Percentiles rank a stretch among this genome's conserved stretches.
These are phyloP conservation scores for Candida vaughaniae DNA, from an alignment of 805 yeast genomes.

Conservation along the genomic window DNA sequence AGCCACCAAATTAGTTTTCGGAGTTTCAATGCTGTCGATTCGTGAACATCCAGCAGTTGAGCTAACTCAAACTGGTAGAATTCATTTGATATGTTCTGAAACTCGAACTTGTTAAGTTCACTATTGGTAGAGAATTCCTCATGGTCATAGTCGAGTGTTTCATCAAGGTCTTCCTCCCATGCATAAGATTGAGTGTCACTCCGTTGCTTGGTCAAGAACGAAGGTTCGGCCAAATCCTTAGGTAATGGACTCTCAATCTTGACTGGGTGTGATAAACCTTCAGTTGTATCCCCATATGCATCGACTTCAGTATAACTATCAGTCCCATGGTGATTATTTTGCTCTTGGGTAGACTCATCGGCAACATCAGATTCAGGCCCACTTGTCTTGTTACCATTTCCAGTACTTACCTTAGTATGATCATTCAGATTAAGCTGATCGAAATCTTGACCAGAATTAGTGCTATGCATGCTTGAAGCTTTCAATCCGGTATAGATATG, in stretches of 20 bases:
- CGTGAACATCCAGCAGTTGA: conserved; percentile 8
- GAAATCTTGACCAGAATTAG: neutral
- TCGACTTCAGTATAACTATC: too few species aligned
- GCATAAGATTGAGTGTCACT: too few species aligned
- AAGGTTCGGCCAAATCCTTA: too few species aligned
- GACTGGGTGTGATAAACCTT: too few species aligned
- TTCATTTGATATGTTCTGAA: conserved; percentile 16
- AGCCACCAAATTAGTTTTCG: conserved; percentile 31
- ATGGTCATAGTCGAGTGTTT: conserved; percentile 13
- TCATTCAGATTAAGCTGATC: neutral
- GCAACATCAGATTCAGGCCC: too few species aligned
- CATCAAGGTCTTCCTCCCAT: conserved; percentile 15
- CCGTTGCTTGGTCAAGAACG: too few species aligned
- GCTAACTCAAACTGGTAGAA: conserved; percentile 23
- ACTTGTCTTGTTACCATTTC: neutral
- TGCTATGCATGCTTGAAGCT: too few species aligned
- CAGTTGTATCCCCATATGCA: too few species aligned
- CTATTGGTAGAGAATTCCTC: conserved; percentile 6
- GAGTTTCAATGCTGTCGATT: conserved; percentile 25
- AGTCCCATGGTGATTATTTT: too few species aligned
- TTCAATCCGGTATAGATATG: neutral
- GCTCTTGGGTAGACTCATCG: too few species aligned
- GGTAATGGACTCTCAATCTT: too few species aligned
- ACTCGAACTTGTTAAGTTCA: conserved; percentile 24
- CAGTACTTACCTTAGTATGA: neutral